Percentiles rank a stretch among this genome's conserved stretches.
These are phyloP conservation scores for Peronospora destructor DNA, from an alignment of 352 stramenopile genomes.

Conservation along the genomic window DNA sequence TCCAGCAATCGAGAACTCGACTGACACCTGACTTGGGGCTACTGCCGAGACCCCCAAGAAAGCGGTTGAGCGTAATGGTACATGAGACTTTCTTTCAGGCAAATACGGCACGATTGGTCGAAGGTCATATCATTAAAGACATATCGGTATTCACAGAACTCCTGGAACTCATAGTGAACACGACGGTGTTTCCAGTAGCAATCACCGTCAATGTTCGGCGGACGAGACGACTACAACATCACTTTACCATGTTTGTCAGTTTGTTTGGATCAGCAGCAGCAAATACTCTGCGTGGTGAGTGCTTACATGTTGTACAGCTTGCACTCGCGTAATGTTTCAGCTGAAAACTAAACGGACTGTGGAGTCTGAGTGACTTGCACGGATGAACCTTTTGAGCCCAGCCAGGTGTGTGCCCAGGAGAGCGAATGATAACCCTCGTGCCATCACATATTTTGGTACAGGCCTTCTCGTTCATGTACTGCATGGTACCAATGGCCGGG, in stretches of 20 bases:
- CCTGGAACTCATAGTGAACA: conserved; percentile 59
- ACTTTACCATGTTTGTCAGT: conserved; percentile 1
- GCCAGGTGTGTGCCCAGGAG: conserved; percentile 72
- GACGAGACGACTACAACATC: conserved; percentile 38
- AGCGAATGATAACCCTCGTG: conserved; percentile 75
- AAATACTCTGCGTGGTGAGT: conserved; percentile 62
- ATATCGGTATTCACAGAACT: conserved; percentile 81
- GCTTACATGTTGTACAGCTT: conserved; percentile 33
- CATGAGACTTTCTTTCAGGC: conserved; percentile 31
- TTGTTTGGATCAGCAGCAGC: conserved; percentile 11
- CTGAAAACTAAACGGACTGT: conserved; percentile 68
- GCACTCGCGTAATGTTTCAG: conserved; percentile 46
- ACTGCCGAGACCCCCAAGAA: conserved; percentile 31
- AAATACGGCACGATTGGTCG: conserved; percentile 73
- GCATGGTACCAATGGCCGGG: conserved; percentile 61
- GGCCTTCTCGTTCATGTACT: conserved; percentile 46
- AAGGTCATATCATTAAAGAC: conserved; percentile 74
- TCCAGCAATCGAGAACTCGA: conserved; percentile 24
- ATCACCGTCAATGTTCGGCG: conserved; percentile 62
- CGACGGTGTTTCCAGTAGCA: conserved; percentile 84
- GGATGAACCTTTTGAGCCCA: conserved; percentile 33
- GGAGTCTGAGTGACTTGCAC: conserved; percentile 69
- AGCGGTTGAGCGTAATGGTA: conserved; percentile 3
- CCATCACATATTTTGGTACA: conserved; percentile 71
- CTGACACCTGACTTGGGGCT: conserved; percentile 11